These are phyloP conservation scores for Amanita jacksonii DNA, from an alignment of 768 basidiomycete genomes.

Conservation along the genomic window DNA sequence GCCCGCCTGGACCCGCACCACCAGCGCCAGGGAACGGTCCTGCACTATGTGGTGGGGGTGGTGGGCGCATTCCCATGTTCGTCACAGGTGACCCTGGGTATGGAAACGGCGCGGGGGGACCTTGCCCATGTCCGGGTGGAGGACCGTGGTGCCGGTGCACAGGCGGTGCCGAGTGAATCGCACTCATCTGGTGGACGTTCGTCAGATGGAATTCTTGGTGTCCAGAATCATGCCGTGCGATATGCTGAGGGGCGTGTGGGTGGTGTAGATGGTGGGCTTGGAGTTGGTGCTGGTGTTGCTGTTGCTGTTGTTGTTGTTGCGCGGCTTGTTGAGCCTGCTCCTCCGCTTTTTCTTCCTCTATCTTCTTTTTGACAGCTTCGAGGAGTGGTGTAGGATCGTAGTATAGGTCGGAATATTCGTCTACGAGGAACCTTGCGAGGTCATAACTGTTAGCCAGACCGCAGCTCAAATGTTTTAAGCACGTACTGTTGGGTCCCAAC, in stretches of 20 bases:
- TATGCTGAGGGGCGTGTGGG: slow-evolving; percentile 20
- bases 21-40: slow-evolving; percentile 2
- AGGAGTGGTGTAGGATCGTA: slow-evolving; percentile 59
- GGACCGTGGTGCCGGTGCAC: slow-evolving; percentile 13
- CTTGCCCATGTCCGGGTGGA: slow-evolving; percentile 7
- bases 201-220: slow-evolving; percentile 22
- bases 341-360: slow-evolving; percentile 32
- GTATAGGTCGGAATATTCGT: slow-evolving; percentile 61
- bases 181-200: slow-evolving; percentile 20
- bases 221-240: slow-evolving; percentile 22
- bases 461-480: background rate
- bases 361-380: slow-evolving; percentile 39
- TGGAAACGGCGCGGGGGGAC: slow-evolving; percentile 3
- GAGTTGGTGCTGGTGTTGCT: slow-evolving; percentile 15
- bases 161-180: slow-evolving; percentile 8
- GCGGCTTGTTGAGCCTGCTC: slow-evolving; percentile 24
- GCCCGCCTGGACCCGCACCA: slow-evolving; percentile 11
- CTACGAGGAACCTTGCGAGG: slow-evolving; percentile 57
- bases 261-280: slow-evolving; percentile 15
- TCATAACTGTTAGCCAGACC: slow-evolving; percentile 1
- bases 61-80: slow-evolving; percentile 18
- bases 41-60: slow-evolving; percentile 19
- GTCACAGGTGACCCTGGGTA: slow-evolving; percentile 14
- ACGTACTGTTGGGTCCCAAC: slow-evolving; percentile 78
- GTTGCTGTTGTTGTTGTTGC: slow-evolving; percentile 22